Evolutionary conservation across 768 basidiomycete species (phyloP), one percentile per base, ranked within the genome.

Genomic region (Xerocomellus amylosporus): DNA sequence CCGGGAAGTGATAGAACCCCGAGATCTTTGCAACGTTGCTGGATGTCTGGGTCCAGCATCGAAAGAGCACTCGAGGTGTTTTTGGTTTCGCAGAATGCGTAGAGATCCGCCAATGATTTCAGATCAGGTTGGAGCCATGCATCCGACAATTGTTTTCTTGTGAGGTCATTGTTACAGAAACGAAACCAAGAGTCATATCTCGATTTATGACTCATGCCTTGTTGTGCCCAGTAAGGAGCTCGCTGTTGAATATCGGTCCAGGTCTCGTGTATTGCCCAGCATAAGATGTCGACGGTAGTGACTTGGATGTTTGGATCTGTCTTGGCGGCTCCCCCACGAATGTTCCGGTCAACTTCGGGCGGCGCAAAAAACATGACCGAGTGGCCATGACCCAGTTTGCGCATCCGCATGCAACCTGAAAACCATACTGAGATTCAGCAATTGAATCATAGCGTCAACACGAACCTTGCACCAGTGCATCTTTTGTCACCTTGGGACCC

Each of bases 351-450:
- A 6, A 78, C 68, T 44, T 78, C 75, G 0, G 58, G 59, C 2
- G 78, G 73, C 4, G 75, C 79, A 42, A 76, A 75, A 54, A 80
- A 79, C 42, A 75, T 60, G 9, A 79, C 66, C 4, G 77, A 75
- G 54, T 80, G 79, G 0, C 75, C 77, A n/a, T 62, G 57, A 10
- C 79, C 79, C 2, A 79, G 66, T 53, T 72, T 71, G 2, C 79
- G 71, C 79, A 80, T 78, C 7, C 79, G 68, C 79, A 80, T 80
- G 51, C 79, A 80, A 8, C 78, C 79, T 79, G 8, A 28, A 5
- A 41, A 2, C 0, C 4, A 8, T 24, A 15, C 13, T 34, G 34
- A 42, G 45, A n/a, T 22, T n/a, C 2, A 30, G 5, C 4, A 1
- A 47, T 10, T 17, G 30, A 1, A 19, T 42, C 1, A 14, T 1